Percentiles rank a stretch among this genome's conserved stretches.
These are phyloP conservation scores for Cladosporium colombiae DNA, from an alignment of 2,329 filamentous ascomycete genomes.

Conservation along the genomic window DNA sequence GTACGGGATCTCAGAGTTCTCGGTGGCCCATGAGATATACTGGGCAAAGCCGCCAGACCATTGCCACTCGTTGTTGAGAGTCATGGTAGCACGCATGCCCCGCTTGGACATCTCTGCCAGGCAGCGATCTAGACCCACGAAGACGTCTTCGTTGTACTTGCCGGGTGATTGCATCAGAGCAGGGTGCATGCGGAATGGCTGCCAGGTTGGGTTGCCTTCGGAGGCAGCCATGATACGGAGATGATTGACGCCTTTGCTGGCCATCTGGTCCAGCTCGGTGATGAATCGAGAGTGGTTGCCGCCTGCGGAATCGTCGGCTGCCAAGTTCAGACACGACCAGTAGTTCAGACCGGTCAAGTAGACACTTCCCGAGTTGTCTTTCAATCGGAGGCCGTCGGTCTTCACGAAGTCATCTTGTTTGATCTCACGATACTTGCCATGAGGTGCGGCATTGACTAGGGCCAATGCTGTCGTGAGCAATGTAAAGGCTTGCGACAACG, in stretches of 20 bases:
- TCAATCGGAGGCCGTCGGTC: conserved; percentile 37
- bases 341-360: conserved; percentile 45
- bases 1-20: conserved; percentile 39
- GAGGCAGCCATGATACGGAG: conserved; percentile 44
- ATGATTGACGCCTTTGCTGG: conserved; percentile 43
- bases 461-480: background rate
- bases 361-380: conserved; percentile 35
- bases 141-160: conserved; percentile 42
- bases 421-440: conserved; percentile 12
- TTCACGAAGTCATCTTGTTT: conserved; percentile 39
- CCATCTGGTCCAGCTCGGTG: conserved; percentile 44
- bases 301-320: conserved; percentile 38
- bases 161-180: conserved; percentile 40
- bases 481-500: background rate
- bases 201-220: conserved; percentile 41
- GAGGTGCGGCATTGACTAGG: conserved; percentile 3
- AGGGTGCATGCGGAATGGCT: conserved; percentile 44
- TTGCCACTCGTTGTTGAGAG: conserved; percentile 43
- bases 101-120: conserved; percentile 43
- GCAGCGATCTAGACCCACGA: conserved; percentile 41
- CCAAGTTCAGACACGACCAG: conserved; percentile 45
- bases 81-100: conserved; percentile 46
- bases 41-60: conserved; percentile 44
- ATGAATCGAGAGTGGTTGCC: conserved; percentile 42
- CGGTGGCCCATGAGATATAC: conserved; percentile 41